phyloP scores from a whole-genome alignment of 495 filamentous ascomycete species.

The Chaetomium tenue region DNA sequence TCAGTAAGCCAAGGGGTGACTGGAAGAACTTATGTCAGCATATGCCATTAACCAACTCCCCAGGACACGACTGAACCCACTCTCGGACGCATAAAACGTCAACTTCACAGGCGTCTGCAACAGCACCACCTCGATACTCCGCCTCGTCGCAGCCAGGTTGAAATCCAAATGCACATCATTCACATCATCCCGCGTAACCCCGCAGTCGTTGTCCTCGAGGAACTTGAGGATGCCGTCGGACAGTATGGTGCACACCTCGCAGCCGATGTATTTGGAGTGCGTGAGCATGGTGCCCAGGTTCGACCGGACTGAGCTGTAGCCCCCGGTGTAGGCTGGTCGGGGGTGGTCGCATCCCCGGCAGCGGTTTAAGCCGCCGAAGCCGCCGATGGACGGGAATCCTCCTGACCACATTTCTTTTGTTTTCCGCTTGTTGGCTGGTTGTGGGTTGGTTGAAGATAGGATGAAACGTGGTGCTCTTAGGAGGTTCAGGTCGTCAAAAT shows the following conservation, averaged over 20 bases:
- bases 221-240: constrained; percentile 11
- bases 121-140: constrained; percentile 10
- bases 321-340: constrained; percentile 4
- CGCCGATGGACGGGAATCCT: background rate
- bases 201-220: background rate
- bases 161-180: constrained; percentile 12
- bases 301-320: background rate
- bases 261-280: constrained; percentile 1
- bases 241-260: constrained; percentile 2
- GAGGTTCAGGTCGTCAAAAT: too few species aligned
- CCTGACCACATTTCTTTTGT: background rate
- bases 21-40: background rate
- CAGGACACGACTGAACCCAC: constrained; percentile 1
- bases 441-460: background rate
- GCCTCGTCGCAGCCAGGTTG: constrained; percentile 8
- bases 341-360: constrained; percentile 15
- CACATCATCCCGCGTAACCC: constrained; percentile 1
- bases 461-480: too few species aligned
- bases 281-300: constrained; percentile 9
- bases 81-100: constrained; percentile 10
- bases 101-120: constrained; percentile 6
- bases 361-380: background rate
- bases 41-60: background rate
- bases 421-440: background rate
- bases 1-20: constrained; percentile 6